Base-by-base conservation (phyloP, 164 flowering plant genomes). In the Platanus orientalis region DNA sequence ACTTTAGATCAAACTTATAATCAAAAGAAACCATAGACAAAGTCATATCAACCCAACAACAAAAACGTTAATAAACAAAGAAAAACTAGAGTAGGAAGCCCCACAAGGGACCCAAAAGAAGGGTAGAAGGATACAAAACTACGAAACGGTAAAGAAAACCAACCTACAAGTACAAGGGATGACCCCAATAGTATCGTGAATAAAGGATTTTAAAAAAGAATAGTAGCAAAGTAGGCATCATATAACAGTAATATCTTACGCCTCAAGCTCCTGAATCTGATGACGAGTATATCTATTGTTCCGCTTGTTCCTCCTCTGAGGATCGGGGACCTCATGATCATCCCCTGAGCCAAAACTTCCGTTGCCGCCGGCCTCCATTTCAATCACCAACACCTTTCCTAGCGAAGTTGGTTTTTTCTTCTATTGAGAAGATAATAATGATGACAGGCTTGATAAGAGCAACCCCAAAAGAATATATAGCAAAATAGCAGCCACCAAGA, bases 201-300 rank as follows among this genome's bases (percentile, higher is more conserved):
- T 7, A 36, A 27, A 27, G 9, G n/a, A 32, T n/a, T n/a, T n/a
- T n/a, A n/a, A n/a, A 58, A 51, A 51, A 19, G 27, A 11, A 14
- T 40, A 26, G 21, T n/a, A n/a, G n/a, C n/a, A n/a, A n/a, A n/a
- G n/a, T n/a, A n/a, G n/a, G n/a, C n/a, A 36, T 7, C 42, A 14
- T 40, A 26, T 30, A 24, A 19, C 7, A 21, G 4, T 28, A 20
- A 20, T 4, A 25, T 40, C 81, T 71, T 81, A 90, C 97, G 78
- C 57, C 79, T 90, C 97, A 53, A 90, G 92, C 63, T 75, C 77
- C 62, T 83, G 92, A 79, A 90, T 90, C 84, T 90, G 97, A 30
- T 78, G 60, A 54, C 87, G 83, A 20, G 90, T 87, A 71, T 90
- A 94, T 17, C 97, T 85, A 61, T 90, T 94, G 70, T 82, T 83